These are phyloP conservation scores for Ophiostoma fasciatum DNA, from an alignment of 2,329 filamentous ascomycete species.

Conservation along the genomic window DNA sequence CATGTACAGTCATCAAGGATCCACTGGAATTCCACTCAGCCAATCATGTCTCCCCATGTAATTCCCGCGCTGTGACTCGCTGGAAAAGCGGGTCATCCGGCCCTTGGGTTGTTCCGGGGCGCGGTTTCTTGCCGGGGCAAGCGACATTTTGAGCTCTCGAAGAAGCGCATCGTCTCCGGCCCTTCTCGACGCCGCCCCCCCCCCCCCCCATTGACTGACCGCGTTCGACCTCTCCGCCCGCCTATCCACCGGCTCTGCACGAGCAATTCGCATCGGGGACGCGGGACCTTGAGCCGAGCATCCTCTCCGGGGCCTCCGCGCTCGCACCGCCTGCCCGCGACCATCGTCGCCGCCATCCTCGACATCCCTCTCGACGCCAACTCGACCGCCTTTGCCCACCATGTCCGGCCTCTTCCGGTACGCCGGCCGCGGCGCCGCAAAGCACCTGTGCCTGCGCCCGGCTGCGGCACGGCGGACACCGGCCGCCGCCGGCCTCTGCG, in stretches of 20 bases:
- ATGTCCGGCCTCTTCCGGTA: conserved; percentile 65
- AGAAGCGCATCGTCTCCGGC: not conserved
- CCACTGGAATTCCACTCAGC: conserved; percentile 2
- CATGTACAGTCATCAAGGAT: not conserved
- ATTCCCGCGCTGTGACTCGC: conserved; percentile 12
- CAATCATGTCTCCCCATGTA: conserved; percentile 8
- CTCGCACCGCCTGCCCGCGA: conserved; percentile 12
- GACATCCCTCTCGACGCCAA: too few species aligned
- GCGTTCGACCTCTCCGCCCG: not conserved
- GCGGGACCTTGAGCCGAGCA: conserved; percentile 10
- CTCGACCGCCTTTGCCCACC: too few species aligned
- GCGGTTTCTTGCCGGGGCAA: conserved; percentile 6
- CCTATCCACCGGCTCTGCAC: conserved; percentile 7
- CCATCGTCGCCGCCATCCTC: not conserved
- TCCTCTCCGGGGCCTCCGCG: not conserved
- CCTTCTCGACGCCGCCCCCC: conserved; percentile 5
- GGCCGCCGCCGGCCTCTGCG: conserved; percentile 26
- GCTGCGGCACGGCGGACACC: conserved; percentile 10
- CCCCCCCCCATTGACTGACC: not conserved
- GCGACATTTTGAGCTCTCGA: conserved; percentile 6
- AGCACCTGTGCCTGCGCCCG: conserved; percentile 45
- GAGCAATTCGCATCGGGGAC: conserved; percentile 19
- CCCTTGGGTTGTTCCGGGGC: conserved; percentile 8
- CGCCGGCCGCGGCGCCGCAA: conserved; percentile 50
- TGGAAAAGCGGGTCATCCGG: conserved; percentile 7